phyloP scores from a whole-genome alignment of 1,139 yeast species.

The Geotrichum candidum region DNA sequence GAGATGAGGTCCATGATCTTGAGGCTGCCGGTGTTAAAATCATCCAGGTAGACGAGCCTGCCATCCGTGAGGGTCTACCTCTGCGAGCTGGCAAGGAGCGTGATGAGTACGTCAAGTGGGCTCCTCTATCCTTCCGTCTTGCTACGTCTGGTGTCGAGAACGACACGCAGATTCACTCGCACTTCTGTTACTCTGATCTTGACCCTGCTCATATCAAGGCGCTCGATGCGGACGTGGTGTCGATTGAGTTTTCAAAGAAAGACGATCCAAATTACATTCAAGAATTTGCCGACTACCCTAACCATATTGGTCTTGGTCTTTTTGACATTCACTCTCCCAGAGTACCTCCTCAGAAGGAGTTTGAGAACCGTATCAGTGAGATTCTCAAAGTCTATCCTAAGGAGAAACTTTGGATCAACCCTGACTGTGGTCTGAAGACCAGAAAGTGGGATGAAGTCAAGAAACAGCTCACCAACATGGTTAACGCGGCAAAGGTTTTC shows the following conservation, averaged over 20 bases:
- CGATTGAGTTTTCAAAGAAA: slow-evolving; percentile 98
- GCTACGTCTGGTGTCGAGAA: slow-evolving; percentile 97
- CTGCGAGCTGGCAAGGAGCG: slow-evolving; percentile 97
- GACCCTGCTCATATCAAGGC: slow-evolving; percentile 99
- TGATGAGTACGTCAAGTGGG: slow-evolving; percentile 95
- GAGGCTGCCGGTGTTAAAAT: slow-evolving; percentile 98
- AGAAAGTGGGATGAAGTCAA: slow-evolving; percentile 92
- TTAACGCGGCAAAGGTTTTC: slow-evolving; percentile 95
- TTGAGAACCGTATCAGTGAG: slow-evolving; percentile 85
- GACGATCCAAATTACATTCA: slow-evolving; percentile 96
- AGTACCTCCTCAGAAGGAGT: slow-evolving; percentile 96
- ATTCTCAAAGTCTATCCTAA: slow-evolving; percentile 96
- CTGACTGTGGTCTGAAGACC: slow-evolving; percentile 99
- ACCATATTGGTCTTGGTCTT: slow-evolving; percentile 98
- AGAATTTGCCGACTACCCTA: slow-evolving; percentile 97
- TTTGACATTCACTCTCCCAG: slow-evolving; percentile 99
- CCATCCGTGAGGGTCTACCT: slow-evolving; percentile 99
- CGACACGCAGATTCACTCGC: slow-evolving; percentile 97
- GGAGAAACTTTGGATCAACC: slow-evolving; percentile 98
- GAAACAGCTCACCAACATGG: slow-evolving; percentile 86
- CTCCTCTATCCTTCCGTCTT: slow-evolving; percentile 98
- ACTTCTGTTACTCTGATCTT: slow-evolving; percentile 99
- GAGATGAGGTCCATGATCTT: slow-evolving; percentile 97
- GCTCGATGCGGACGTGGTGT: slow-evolving; percentile 97
- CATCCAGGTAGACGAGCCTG: slow-evolving; percentile 99